Evolutionary conservation across 2,329 filamentous ascomycete species (phyloP), one percentile per base, ranked within the genome.

Genomic region (Colletotrichum eleusines): DNA sequence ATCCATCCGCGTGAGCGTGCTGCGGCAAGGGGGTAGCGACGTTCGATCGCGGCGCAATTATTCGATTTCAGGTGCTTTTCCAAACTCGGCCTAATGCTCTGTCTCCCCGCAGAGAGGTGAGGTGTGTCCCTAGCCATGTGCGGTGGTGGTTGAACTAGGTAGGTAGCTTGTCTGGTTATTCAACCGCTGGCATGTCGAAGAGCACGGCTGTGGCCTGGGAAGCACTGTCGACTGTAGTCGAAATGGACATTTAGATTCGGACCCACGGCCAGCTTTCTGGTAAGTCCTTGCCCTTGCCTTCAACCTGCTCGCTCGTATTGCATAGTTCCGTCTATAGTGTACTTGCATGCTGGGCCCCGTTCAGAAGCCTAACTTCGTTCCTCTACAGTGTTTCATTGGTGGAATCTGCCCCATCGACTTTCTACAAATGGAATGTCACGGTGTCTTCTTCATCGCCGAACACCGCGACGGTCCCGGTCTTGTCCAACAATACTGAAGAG

Each of bases 31-130:
- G 61, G 65, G 44, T 63, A 42, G 53, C 16, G 69, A 51, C 40
- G 62, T 66, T 73, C 71, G 71, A 73, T 73, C 69, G 63, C 69
- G 60, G 60, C 71, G 44, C 63, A 72, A 69, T 72, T 72, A 18
- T 55, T 72, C 71, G 71, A 73, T 73, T 72, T 66, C 70, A 70
- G 66, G 50, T 72, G 61, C 31, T 50, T 62, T 53, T 28, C 61
- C 31, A 57, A 42, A 54, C 48, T 42, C 62, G 58, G 46, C 57
- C 50, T 33, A 44, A 38, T 60, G 54, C 71, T 72, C 63, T 55
- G 58, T 68, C 63, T 72, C 71, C 64, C 71, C 71, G 69, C 71
- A 72, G 63, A 46, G 57, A 62, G 71, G 71, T 38, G 57, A 62
- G 71, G 71, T 38, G 71, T 73, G 69, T 26, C n/a, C 23, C 31